Base-by-base conservation (phyloP, 345 rosid species). In the Stellera chamaejasme region DNA sequence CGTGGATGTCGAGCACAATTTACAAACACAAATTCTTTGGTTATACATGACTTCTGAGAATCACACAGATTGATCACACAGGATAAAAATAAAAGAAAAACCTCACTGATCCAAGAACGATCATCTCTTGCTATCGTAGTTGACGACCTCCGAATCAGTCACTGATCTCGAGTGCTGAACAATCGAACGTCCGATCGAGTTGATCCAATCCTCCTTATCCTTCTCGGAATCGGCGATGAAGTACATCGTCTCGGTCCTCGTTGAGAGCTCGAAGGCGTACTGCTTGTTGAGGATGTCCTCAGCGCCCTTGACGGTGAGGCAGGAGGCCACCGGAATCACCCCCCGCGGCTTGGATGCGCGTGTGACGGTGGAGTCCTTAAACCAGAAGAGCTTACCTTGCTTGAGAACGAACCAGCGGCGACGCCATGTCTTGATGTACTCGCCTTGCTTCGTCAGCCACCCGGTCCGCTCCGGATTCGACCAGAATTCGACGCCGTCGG, bases 171-270 rank as follows among this genome's bases (percentile, higher is more conserved):
- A 85, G 75, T 73, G 84, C 75, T 82, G 90, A 13, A 85, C 90
- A 44, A 82, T 80, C 10, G 84, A 83, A 47, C 88, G 75, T 32
- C 95, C 90, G 67, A 81, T 83, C 32, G 95, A 81, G 62, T 81
- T 83, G 71, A 86, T 86, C 94, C 90, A 83, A 25, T 83, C 87
- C 73, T 86, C 90, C 68, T 82, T 86, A 63, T 86, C 85, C 60
- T 77, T 82, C 69, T 86, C 95, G 2, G 82, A 68, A 58, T 83
- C 95, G 13, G 90, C 90, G 58, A 81, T 75, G 62, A 81, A 86
- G 55, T 75, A 81, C 90, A 80, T 81, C 4, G 83, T 83, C 42
- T 77, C 83, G 6, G 49, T 65, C 50, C 78, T 62, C 62, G 82
- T 75, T 36, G 88, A 79, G 16, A 86, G 32, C 77, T 81, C 85